Percentiles rank a stretch among this genome's conserved stretches.
Evolutionary conservation across 768 basidiomycete genomes (phyloP).

Genomic region (Boletus patriciae): DNA sequence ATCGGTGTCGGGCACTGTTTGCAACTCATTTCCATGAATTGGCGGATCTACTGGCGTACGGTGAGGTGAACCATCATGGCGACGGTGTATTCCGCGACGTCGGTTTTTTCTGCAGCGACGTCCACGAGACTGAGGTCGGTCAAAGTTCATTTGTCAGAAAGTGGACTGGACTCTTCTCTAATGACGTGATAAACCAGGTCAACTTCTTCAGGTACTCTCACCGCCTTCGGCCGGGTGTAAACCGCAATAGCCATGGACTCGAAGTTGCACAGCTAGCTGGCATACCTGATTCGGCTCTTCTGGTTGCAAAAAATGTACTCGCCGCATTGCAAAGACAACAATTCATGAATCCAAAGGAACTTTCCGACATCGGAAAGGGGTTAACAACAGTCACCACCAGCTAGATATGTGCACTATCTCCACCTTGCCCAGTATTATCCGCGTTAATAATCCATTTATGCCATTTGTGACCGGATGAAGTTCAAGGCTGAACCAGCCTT

Average conservation of each 20-base stretch:
- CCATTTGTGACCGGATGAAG: slow-evolving; percentile 67
- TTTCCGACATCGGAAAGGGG: slow-evolving; percentile 34
- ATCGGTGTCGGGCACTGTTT: slow-evolving; percentile 83
- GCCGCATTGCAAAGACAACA: slow-evolving; percentile 35
- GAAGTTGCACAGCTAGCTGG: slow-evolving; percentile 89
- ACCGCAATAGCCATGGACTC: slow-evolving; percentile 86
- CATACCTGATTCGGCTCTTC: slow-evolving; percentile 64
- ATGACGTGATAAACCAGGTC: slow-evolving; percentile 46
- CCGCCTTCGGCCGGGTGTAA: slow-evolving; percentile 76
- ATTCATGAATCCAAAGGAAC: slow-evolving; percentile 26
- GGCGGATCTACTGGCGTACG: slow-evolving; percentile 75
- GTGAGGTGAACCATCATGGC: slow-evolving; percentile 39
- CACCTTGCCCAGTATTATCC: not conserved
- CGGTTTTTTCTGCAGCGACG: slow-evolving; percentile 86
- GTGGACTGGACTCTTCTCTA: not conserved
- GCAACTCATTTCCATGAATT: slow-evolving; percentile 99
- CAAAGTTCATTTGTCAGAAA: not conserved
- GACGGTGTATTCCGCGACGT: slow-evolving; percentile 57
- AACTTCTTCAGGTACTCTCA: slow-evolving; percentile 84
- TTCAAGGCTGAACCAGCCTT: slow-evolving; percentile 88
- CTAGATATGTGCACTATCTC: slow-evolving; percentile 4
- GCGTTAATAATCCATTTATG: slow-evolving; percentile 8
- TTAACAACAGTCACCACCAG: slow-evolving; percentile 18
- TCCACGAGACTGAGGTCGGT: slow-evolving; percentile 74
- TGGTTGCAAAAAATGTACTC: slow-evolving; percentile 59